A percentile compares a stretch with the other conserved stretches of the same genome.
Evolutionary conservation across 1,284 basidiomycete genomes (phyloP).

Genomic region (Mrakiaceae sp.): DNA sequence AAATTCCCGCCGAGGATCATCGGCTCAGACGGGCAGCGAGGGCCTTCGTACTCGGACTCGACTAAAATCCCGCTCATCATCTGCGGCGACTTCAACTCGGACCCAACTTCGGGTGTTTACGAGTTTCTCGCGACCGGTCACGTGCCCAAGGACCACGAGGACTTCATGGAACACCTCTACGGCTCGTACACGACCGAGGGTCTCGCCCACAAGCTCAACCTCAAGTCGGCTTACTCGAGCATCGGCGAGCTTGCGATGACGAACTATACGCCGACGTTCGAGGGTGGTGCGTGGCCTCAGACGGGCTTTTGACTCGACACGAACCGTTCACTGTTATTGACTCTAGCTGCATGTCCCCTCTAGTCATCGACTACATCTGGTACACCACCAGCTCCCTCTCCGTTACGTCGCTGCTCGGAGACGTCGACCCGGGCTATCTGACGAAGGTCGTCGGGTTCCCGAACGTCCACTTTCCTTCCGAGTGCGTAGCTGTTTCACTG

Average conservation of each 20-base stretch:
- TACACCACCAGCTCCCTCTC: conserved; percentile 66
- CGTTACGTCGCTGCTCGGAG: conserved; percentile 78
- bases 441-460: conserved; percentile 93
- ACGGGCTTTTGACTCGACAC: neutral
- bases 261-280: conserved; percentile 79
- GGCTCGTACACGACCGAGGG: conserved; percentile 89
- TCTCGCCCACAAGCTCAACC: conserved; percentile 60
- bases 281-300: conserved; percentile 35
- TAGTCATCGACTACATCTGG: conserved; percentile 82
- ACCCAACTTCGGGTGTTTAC: conserved; percentile 78
- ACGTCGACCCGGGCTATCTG: conserved; percentile 76
- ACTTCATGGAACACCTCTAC: conserved; percentile 87
- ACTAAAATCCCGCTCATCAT: conserved; percentile 84
- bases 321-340: neutral
- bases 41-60: conserved; percentile 55
- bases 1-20: conserved; percentile 54
- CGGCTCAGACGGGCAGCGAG: conserved; percentile 17
- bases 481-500: conserved; percentile 47
- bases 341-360: neutral
- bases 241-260: conserved; percentile 66
- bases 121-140: conserved; percentile 73
- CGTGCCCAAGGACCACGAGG: conserved; percentile 64
- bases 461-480: conserved; percentile 88
- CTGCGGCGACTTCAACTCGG: conserved; percentile 91
- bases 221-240: conserved; percentile 73